Percentiles rank a stretch among this genome's conserved stretches.
phyloP scores from a whole-genome alignment of 2,329 filamentous ascomycete species.

The Dactylellina parvicollis region DNA sequence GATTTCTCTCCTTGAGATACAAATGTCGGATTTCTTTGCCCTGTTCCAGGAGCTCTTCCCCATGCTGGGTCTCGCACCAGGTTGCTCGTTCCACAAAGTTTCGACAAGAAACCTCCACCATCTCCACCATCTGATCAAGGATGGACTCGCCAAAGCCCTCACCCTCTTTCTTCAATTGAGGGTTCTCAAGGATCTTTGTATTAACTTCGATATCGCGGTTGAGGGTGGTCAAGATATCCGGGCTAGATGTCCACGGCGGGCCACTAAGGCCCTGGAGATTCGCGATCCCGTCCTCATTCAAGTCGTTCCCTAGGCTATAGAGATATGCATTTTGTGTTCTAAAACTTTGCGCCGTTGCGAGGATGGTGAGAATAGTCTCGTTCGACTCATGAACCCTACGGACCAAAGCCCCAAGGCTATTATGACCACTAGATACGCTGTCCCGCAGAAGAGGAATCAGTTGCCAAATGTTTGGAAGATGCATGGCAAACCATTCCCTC shows the following conservation, averaged over 20 bases:
- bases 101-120: conserved; percentile 70
- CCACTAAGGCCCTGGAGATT: conserved; percentile 74
- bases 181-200: conserved; percentile 59
- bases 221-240: conserved; percentile 58
- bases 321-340: conserved; percentile 73
- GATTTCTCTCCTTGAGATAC: conserved; percentile 63
- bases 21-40: conserved; percentile 64
- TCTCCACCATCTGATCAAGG: conserved; percentile 65
- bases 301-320: conserved; percentile 78
- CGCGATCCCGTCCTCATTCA: conserved; percentile 73
- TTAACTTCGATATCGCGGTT: conserved; percentile 57
- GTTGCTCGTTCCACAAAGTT: conserved; percentile 70
- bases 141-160: conserved; percentile 62
- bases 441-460: conserved; percentile 41
- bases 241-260: conserved; percentile 83
- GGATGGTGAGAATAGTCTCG: conserved; percentile 70
- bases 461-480: conserved; percentile 49
- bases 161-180: conserved; percentile 43
- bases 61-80: conserved; percentile 68
- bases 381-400: conserved; percentile 72
- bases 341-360: conserved; percentile 64
- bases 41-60: conserved; percentile 61
- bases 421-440: conserved; percentile 12
- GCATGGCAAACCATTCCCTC: conserved; percentile 53
- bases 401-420: conserved; percentile 15